A percentile compares a stretch with the other conserved stretches of the same genome.
phyloP scores from a whole-genome alignment of 176 grass and related monocot genomes.

The Eragrostis curvula region DNA sequence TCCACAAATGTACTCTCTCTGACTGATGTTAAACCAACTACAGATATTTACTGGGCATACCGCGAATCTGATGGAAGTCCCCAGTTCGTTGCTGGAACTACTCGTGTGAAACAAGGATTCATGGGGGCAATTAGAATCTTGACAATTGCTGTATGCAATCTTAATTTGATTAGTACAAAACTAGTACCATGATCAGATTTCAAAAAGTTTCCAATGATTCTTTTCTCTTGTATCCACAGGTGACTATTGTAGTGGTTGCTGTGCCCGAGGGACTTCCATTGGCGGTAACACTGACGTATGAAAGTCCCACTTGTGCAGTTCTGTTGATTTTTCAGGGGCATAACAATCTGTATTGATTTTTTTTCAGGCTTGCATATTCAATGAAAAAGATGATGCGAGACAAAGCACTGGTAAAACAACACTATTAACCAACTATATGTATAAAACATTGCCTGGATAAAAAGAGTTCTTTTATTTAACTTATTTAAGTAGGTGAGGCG shows the following conservation, averaged over 20 bases:
- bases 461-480: constrained; percentile 19
- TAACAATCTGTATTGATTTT: constrained; percentile 37
- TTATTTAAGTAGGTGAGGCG: constrained; percentile 75
- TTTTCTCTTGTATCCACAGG: constrained; percentile 55
- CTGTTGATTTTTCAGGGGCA: constrained; percentile 22
- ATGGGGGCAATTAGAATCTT: constrained; percentile 95
- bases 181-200: constrained; percentile 27
- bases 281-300: constrained; percentile 95
- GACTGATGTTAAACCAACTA: constrained; percentile 28
- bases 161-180: constrained; percentile 21
- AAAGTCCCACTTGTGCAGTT: constrained; percentile 38
- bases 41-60: constrained; percentile 96
- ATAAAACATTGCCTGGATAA: constrained; percentile 6
- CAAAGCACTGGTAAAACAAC: constrained; percentile 79
- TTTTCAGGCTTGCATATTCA: constrained; percentile 92
- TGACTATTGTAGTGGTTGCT: constrained; percentile 95
- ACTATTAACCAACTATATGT: constrained; percentile 17
- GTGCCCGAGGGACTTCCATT: constrained; percentile 98
- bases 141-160: constrained; percentile 85
- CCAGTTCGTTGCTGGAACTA: constrained; percentile 81
- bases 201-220: constrained; percentile 38
- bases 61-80: constrained; percentile 74
- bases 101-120: constrained; percentile 68
- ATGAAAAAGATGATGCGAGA: constrained; percentile 99
- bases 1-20: constrained; percentile 29